Conservation (phyloP, 306 rosid genomes). For the Sicyos baderoa region DNA sequence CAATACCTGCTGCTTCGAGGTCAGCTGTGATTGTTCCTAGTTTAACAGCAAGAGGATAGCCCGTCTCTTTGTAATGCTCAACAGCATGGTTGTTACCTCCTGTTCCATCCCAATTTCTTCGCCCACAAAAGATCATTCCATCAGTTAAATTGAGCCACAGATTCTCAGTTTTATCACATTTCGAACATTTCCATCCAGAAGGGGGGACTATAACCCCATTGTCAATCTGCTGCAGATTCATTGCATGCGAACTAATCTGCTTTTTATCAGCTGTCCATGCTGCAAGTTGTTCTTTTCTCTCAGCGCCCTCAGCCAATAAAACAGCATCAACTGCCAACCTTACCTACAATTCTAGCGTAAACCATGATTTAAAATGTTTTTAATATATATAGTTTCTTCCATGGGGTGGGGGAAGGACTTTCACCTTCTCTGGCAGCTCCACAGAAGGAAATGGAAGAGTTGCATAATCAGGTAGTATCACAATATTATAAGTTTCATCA, state of each 20-base stretch:
- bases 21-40: constrained; percentile 95
- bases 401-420: neutral
- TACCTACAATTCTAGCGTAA: constrained; percentile 43
- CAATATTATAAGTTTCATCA: constrained; percentile 56
- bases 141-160: constrained; percentile 94
- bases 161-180: constrained; percentile 85
- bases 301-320: constrained; percentile 73
- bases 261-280: constrained; percentile 89
- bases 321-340: constrained; percentile 85
- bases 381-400: neutral
- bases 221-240: constrained; percentile 64
- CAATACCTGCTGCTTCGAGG: constrained; percentile 91
- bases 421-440: constrained; percentile 96
- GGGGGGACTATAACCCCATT: constrained; percentile 77
- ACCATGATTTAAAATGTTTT: neutral
- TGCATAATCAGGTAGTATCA: constrained; percentile 64
- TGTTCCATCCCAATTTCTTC: constrained; percentile 88
- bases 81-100: constrained; percentile 96
- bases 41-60: constrained; percentile 91
- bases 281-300: constrained; percentile 77
- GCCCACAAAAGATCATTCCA: constrained; percentile 84
- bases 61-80: constrained; percentile 66
- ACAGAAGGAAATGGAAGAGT: constrained; percentile 90
- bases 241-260: constrained; percentile 51
- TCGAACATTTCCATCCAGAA: constrained; percentile 77